phyloP scores from a whole-genome alignment of 2,329 filamentous ascomycete genomes.

The Metarhizium anisopliae region DNA sequence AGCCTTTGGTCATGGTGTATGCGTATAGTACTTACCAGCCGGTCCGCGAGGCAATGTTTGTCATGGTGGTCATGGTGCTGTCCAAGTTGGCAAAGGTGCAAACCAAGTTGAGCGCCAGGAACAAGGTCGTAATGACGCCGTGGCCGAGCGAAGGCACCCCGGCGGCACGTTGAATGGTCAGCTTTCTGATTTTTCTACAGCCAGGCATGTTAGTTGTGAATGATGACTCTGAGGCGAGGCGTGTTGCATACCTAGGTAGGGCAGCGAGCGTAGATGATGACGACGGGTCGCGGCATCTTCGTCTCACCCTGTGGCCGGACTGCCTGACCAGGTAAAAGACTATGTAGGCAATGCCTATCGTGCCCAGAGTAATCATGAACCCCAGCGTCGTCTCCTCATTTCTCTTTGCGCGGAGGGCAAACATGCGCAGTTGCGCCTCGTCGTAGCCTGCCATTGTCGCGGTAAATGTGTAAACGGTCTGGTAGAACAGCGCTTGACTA shows the following conservation, averaged over 20 bases:
- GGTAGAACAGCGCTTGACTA: no score
- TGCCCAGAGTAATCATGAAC: conserved; percentile 5
- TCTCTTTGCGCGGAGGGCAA: conserved; percentile 1
- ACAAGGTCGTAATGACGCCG: conserved; percentile 17
- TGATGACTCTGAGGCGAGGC: background rate
- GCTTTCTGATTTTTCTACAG: conserved; percentile 18
- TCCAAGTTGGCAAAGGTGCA: conserved; percentile 25
- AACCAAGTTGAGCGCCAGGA: conserved; percentile 24
- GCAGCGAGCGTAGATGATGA: background rate
- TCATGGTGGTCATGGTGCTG: conserved; percentile 16
- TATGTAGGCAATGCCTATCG: conserved; percentile 4
- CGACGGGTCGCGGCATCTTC: background rate
- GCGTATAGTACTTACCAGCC: conserved; percentile 24
- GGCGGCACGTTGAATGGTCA: conserved; percentile 16
- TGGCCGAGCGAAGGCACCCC: conserved; percentile 25
- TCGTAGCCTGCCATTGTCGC: background rate
- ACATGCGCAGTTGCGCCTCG: background rate
- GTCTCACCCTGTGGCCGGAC: background rate
- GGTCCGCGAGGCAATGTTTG: conserved; percentile 28
- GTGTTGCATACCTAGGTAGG: conserved; percentile 2
- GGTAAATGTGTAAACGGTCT: background rate
- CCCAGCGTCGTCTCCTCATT: conserved; percentile 6
- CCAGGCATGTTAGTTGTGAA: background rate
- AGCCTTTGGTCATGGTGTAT: background rate
- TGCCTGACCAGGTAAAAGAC: conserved; percentile 5